phyloP scores from a whole-genome alignment of 371 early-diverging fungal species.

The Mortierella sp. region DNA sequence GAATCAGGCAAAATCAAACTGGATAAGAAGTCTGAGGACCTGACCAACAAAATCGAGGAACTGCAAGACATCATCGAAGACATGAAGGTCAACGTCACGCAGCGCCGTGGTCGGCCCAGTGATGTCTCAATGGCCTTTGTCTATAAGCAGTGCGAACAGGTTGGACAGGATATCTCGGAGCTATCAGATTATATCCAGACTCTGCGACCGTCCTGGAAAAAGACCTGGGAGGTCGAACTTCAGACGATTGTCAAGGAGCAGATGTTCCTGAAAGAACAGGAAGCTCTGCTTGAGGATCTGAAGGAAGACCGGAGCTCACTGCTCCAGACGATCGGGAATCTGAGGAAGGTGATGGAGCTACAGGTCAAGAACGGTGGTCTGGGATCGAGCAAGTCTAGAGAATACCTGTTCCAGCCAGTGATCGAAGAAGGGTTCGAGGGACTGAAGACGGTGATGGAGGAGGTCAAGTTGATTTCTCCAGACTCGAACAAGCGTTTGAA shows the following conservation, averaged over 20 bases:
- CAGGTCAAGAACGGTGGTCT: slow-evolving; percentile 52
- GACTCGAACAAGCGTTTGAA: slow-evolving; percentile 74
- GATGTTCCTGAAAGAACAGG: slow-evolving; percentile 80
- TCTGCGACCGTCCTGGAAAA: slow-evolving; percentile 78
- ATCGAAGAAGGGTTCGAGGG: slow-evolving; percentile 73
- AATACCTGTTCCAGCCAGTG: slow-evolving; percentile 61
- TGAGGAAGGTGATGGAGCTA: slow-evolving; percentile 69
- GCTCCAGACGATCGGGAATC: slow-evolving; percentile 66
- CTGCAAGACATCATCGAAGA: slow-evolving; percentile 79
- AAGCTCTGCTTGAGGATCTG: slow-evolving; percentile 71
- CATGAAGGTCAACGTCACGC: slow-evolving; percentile 79
- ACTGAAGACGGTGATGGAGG: slow-evolving; percentile 73
- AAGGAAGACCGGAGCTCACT: slow-evolving; percentile 71
- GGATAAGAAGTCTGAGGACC: slow-evolving; percentile 63
- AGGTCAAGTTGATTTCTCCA: slow-evolving; percentile 74
- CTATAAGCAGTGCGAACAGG: slow-evolving; percentile 57
- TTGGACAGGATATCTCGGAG: slow-evolving; percentile 59
- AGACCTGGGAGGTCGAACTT: slow-evolving; percentile 83
- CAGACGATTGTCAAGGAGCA: slow-evolving; percentile 85
- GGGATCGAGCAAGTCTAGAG: slow-evolving; percentile 19
- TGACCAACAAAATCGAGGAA: slow-evolving; percentile 72
- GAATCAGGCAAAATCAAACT: slow-evolving; percentile 70
- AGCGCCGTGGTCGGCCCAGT: slow-evolving; percentile 75
- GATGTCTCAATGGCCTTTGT: slow-evolving; percentile 63
- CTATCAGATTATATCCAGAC: slow-evolving; percentile 65